phyloP scores from a whole-genome alignment of 78 protist genomes.

The Dictyostelium capitatum region DNA sequence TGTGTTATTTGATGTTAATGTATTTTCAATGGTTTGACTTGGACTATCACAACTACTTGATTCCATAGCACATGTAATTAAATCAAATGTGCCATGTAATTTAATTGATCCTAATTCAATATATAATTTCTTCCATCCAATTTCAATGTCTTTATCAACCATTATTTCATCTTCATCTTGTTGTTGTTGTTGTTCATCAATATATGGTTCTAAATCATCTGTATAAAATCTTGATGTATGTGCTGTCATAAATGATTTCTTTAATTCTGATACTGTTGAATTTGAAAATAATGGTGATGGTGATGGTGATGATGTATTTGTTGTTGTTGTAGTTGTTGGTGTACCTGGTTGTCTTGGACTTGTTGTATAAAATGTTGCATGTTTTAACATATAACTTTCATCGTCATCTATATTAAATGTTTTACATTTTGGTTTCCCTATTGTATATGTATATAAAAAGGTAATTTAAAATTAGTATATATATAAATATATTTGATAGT shows the following conservation, averaged over 20 bases:
- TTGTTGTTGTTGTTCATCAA: not conserved
- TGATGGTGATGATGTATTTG: not conserved
- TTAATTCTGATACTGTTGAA: slow-evolving; percentile 15
- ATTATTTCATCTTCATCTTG: not conserved
- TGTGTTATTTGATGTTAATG: not conserved
- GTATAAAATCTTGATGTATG: slow-evolving; percentile 37
- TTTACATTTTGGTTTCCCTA: slow-evolving; percentile 79
- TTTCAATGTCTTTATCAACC: not conserved
- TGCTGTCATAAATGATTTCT: slow-evolving; percentile 18
- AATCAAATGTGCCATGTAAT: slow-evolving; percentile 32
- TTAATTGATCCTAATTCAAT: slow-evolving; percentile 46
- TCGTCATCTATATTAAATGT: not conserved
- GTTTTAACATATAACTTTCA: not conserved
- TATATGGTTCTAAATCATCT: slow-evolving; percentile 31
- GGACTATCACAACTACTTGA: slow-evolving; percentile 31
- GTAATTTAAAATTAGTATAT: too few relatives aligned
- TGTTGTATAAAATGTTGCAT: slow-evolving; percentile 29
- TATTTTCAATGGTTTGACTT: slow-evolving; percentile 57
- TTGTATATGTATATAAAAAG: too few relatives aligned
- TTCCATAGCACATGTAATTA: slow-evolving; percentile 2
- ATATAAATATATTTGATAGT: too few relatives aligned
- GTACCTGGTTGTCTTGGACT: slow-evolving; percentile 16
- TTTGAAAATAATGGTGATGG: slow-evolving; percentile 6
- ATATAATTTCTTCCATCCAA: slow-evolving; percentile 43
- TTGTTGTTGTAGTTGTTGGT: not conserved